Evolutionary conservation across 257 asterid genomes (phyloP).

Genomic region (Cinchona pubescens): DNA sequence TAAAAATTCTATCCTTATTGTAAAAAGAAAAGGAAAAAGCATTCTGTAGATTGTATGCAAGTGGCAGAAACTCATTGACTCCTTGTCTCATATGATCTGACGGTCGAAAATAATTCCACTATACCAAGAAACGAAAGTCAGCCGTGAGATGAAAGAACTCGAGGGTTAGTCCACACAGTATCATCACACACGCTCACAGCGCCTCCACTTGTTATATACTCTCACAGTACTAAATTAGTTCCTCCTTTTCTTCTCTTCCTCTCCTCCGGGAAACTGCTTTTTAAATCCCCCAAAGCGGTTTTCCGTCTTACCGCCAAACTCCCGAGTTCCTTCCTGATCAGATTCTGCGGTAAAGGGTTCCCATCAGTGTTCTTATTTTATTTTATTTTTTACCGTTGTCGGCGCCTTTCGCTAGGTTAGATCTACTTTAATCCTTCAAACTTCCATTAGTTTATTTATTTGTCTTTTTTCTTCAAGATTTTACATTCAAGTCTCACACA

Average conservation of each 20-base stretch:
- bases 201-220: constrained; percentile 45
- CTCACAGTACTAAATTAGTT: not conserved
- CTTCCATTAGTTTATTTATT: not conserved
- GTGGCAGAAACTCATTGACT: no score
- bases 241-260: constrained; percentile 13
- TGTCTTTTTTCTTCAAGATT: not conserved
- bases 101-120: constrained; percentile 18
- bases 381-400: not conserved
- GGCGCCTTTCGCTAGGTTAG: constrained; percentile 12
- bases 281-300: constrained; percentile 27
- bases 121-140: constrained; percentile 19
- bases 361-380: not conserved
- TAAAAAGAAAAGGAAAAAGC: no score
- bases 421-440: not conserved
- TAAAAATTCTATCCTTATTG: no score
- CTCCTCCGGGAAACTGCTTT: constrained; percentile 29
- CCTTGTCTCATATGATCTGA: not conserved
- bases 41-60: no score
- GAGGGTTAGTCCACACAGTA: constrained; percentile 50
- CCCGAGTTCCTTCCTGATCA: not conserved
- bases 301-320: constrained; percentile 13
- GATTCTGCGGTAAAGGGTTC: constrained; percentile 7
- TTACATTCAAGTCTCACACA: no score
- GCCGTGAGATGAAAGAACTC: constrained; percentile 38
- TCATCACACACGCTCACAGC: constrained; percentile 29